Conservation (phyloP, 306 rosid genomes). For the Fragaria iinumae region DNA sequence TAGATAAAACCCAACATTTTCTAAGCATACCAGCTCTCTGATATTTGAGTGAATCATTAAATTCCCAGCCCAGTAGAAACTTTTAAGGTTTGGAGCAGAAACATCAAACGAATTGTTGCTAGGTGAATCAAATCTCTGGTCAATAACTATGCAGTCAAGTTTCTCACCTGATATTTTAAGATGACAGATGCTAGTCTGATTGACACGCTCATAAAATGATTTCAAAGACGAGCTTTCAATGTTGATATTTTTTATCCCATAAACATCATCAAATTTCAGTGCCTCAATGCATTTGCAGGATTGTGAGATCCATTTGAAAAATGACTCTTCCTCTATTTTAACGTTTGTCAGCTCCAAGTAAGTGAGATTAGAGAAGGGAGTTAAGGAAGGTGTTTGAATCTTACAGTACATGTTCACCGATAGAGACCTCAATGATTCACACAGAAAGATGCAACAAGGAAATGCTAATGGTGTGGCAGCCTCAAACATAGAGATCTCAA, state of each 20-base stretch:
- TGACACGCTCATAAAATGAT: not conserved
- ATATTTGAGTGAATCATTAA: not conserved
- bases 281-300: slow-evolving; percentile 7
- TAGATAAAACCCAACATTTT: not conserved
- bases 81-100: slow-evolving; percentile 12
- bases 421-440: not conserved
- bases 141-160: not conserved
- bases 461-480: not conserved
- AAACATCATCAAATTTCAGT: not conserved
- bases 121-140: slow-evolving; percentile 9
- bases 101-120: not conserved
- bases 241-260: not conserved
- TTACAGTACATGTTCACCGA: not conserved
- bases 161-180: not conserved
- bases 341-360: not conserved
- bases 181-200: not conserved
- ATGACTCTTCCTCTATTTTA: not conserved
- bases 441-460: not conserved
- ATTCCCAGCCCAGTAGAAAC: not conserved
- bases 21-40: not conserved
- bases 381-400: not conserved
- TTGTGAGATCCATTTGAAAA: slow-evolving; percentile 3
- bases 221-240: slow-evolving; percentile 4
- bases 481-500: not conserved
- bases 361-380: not conserved